Evolutionary conservation across 75 land plant genomes (phyloP), one percentile per base, ranked within the genome.

Genomic region (Pinus albicaulis): DNA sequence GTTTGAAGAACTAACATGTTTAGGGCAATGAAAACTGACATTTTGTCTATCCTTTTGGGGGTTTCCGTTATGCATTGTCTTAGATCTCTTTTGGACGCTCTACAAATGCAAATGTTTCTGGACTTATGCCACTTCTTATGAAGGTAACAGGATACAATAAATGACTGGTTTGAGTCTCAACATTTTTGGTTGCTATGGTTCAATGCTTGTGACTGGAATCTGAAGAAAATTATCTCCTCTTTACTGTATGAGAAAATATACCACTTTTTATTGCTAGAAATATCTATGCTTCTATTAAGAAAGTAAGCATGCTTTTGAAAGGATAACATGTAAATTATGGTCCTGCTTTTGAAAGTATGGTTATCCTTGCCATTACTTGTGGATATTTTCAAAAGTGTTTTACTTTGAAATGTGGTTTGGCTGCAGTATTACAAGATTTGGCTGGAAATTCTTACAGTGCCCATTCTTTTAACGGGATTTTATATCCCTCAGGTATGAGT

Each of bases 351-450:
- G 23, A 68, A 41, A 20, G 36, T 68, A 22, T 31, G 36, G 36
- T 38, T 19, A 19, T 68, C 38, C 48, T 20, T 14, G 41, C 17
- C n/a, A 38, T 38, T n/a, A 41, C 48, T 20, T 41, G 71, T 44
- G 31, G 36, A 17, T 68, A 19, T 68, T 68, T 3, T 68, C 52
- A 12, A 20, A 1, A 41, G 19, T 1, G 53, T 55, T 52, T 73
- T 53, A 31, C 17, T 38, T 24, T 55, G 10, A 24, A 3, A 58
- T 7, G 55, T 12, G 48, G 36, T 60, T 71, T 55, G 72, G 52
- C 23, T 56, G 68, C 84, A 82, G 84, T 74, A 59, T 22, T 71
- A 75, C 77, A 79, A 79, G 81, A 7, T 82, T 13, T 82, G 66
- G 73, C 59, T 82, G 69, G 52, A 82, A 10, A 31, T 75, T 59